phyloP scores from a whole-genome alignment of 1,284 basidiomycete genomes.

The Agroathelia rolfsii region DNA sequence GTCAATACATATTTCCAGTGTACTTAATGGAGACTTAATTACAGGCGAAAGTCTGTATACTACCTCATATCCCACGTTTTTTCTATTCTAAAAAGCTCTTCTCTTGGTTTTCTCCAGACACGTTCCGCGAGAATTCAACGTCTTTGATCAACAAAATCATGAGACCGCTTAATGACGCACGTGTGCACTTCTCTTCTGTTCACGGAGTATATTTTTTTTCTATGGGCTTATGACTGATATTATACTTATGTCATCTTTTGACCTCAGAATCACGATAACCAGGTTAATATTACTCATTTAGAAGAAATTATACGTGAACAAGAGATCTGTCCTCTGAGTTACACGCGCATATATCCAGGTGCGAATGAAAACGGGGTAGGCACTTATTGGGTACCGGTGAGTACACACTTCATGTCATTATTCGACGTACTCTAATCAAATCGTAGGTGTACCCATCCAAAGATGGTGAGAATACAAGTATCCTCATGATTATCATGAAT shows the following conservation, averaged over 20 bases:
- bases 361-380: slow-evolving; percentile 50
- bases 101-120: slow-evolving; percentile 33
- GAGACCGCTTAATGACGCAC: slow-evolving; percentile 33
- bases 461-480: no score
- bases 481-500: slow-evolving; percentile 2
- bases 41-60: slow-evolving; percentile 25
- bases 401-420: slow-evolving; percentile 13
- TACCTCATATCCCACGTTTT: slow-evolving; percentile 1
- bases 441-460: no score
- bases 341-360: slow-evolving; percentile 51
- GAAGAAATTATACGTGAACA: slow-evolving; percentile 25
- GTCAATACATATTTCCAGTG: slow-evolving; percentile 11
- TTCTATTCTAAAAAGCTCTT: slow-evolving; percentile 1
- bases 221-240: background rate
- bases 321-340: slow-evolving; percentile 46
- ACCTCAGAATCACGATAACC: slow-evolving; percentile 28
- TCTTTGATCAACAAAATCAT: slow-evolving; percentile 40
- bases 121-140: slow-evolving; percentile 47
- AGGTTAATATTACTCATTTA: slow-evolving; percentile 26
- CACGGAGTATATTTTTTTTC: slow-evolving; percentile 38
- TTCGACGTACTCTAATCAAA: slow-evolving; percentile 1
- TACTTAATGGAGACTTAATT: slow-evolving; percentile 26
- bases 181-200: slow-evolving; percentile 43
- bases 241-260: slow-evolving; percentile 20
- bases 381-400: slow-evolving; percentile 64